Evolutionary conservation across 2,329 filamentous ascomycete species (phyloP).

Genomic region (Xylariomycetidae sp.): DNA sequence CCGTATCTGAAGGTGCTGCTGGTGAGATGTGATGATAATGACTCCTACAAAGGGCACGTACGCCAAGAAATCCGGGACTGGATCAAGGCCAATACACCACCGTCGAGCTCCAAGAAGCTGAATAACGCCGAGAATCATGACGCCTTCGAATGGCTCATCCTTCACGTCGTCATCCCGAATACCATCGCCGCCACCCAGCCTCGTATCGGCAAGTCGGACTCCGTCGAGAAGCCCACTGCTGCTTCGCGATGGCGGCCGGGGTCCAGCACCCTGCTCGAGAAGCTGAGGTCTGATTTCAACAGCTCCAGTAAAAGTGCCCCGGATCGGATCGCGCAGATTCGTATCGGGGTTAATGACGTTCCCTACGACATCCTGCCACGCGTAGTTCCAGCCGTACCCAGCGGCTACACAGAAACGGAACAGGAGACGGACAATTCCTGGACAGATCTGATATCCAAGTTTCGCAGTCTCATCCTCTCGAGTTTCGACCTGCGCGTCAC

Average conservation of each 20-base stretch:
- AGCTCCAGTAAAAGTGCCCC: conserved; percentile 61
- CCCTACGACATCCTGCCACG: conserved; percentile 60
- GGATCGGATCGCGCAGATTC: conserved; percentile 81
- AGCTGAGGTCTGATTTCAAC: conserved; percentile 87
- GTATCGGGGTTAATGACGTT: conserved; percentile 67
- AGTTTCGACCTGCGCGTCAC: conserved; percentile 88
- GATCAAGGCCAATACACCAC: conserved; percentile 72
- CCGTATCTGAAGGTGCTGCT: conserved; percentile 90
- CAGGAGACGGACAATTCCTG: conserved; percentile 79
- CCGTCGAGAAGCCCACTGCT: conserved; percentile 52
- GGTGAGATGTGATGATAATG: conserved; percentile 91
- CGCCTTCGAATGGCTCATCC: conserved; percentile 90
- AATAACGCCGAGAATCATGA: conserved; percentile 87
- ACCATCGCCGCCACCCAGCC: conserved; percentile 77
- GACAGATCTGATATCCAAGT: conserved; percentile 76
- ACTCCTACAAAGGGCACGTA: conserved; percentile 79
- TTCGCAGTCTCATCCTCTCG: conserved; percentile 80
- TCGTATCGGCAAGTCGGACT: conserved; percentile 50
- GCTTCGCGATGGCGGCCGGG: conserved; percentile 74
- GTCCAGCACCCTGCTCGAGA: conserved; percentile 81
- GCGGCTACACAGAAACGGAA: conserved; percentile 63
- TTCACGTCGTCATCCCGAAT: conserved; percentile 89
- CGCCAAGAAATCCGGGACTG: conserved; percentile 81
- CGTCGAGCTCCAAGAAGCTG: conserved; percentile 51
- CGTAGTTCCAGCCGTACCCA: conserved; percentile 58